phyloP scores from a whole-genome alignment of 371 early-diverging fungal genomes.

The Dichotomocladium elegans region DNA sequence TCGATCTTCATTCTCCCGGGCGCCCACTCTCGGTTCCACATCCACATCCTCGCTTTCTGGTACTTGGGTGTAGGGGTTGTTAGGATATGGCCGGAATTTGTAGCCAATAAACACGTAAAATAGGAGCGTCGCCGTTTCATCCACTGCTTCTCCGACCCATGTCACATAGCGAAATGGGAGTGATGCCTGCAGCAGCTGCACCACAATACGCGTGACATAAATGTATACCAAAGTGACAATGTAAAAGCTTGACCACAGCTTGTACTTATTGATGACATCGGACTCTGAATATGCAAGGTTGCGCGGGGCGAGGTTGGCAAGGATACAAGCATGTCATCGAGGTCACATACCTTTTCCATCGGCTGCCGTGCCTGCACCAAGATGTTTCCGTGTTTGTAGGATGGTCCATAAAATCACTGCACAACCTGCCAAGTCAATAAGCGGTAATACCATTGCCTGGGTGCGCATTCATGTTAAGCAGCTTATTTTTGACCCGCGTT shows the following conservation, averaged over 20 bases:
- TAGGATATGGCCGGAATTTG: constrained; percentile 49
- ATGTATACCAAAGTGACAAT: constrained; percentile 53
- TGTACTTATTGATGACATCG: constrained; percentile 48
- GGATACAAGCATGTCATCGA: neutral
- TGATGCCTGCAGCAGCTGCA: constrained; percentile 43
- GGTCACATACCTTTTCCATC: constrained; percentile 47
- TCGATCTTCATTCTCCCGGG: neutral
- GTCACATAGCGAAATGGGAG: constrained; percentile 51
- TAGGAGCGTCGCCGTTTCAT: constrained; percentile 44
- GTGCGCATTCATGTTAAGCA: too few relatives aligned
- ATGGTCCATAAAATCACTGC: constrained; percentile 51
- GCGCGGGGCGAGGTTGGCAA: neutral
- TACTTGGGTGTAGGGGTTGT: constrained; percentile 53
- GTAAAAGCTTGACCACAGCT: constrained; percentile 57
- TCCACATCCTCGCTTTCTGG: constrained; percentile 32
- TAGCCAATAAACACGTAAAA: constrained; percentile 52
- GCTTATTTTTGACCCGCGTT: too few relatives aligned
- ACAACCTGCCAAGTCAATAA: constrained; percentile 50
- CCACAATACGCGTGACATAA: constrained; percentile 51
- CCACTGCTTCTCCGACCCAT: constrained; percentile 52
- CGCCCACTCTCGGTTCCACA: constrained; percentile 3
- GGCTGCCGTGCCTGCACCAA: constrained; percentile 39
- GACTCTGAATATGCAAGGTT: constrained; percentile 16
- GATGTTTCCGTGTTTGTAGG: constrained; percentile 49
- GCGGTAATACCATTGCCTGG: constrained; percentile 43